Evolutionary conservation across 345 rosid species (phyloP), one percentile per base, ranked within the genome.

Genomic region (Ceriops zippeliana): DNA sequence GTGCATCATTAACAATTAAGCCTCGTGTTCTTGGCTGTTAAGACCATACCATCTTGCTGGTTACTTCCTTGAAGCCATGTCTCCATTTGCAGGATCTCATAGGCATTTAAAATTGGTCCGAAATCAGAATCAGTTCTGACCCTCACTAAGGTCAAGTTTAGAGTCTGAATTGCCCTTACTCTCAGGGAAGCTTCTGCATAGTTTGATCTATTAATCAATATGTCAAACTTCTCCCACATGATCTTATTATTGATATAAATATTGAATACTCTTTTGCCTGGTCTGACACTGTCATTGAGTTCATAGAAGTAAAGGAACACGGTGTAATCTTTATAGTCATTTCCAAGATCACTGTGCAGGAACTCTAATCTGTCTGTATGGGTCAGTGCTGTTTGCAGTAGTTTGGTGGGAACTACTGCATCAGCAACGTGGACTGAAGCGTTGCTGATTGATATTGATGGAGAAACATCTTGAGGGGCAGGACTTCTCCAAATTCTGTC

Each of bases 241-340:
- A 58, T 81, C 66, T 66, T 79, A 27, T 76, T 61, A 69, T 88
- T 83, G 65, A 88, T 62, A 62, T 63, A 79, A 66, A 88, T 69
- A 63, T 86, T 79, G 15, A 88, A 86, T 65, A 80, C 71, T 79
- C 93, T 82, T 73, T 84, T 72, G 15, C 86, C 82, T 53, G n/a
- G 7, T 73, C 63, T 76, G 38, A 79, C 66, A 24, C 65, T 57
- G 57, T 35, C 68, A 76, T 82, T 17, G 62, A 81, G 81, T 75
- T 88, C 89, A n/a, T 83, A 78, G 77, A 88, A 88, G 87, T 83
- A 82, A 80, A 88, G 89, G 76, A 72, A 81, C n/a, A 88, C 19
- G 5, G 76, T 77, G 73, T 86, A 88, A 74, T 76, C 80, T 49
- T 67, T 30, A 24, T 72, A 59, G n/a, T 57, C 73, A 17, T 24